Evolutionary conservation across 331 rosid species (phyloP).

Genomic region (Arachis monticola): DNA sequence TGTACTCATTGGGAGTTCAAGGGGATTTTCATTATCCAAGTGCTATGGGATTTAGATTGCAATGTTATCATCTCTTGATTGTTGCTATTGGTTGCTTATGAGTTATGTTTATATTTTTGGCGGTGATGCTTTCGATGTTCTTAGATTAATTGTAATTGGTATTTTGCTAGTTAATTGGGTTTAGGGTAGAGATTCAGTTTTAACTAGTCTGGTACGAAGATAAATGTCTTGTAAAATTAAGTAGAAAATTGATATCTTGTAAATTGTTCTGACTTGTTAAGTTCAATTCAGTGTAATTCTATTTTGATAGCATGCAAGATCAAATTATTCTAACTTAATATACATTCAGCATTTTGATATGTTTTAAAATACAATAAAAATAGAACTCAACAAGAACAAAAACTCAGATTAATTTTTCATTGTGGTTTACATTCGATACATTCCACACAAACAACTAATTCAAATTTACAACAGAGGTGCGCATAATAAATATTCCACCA

Average conservation of each 20-base stretch:
- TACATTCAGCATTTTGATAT: too few relatives aligned
- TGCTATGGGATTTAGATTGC: neutral
- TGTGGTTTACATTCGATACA: conserved; percentile 36
- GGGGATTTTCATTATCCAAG: neutral
- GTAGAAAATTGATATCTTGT: too few relatives aligned
- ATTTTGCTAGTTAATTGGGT: neutral
- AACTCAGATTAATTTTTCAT: conserved; percentile 34
- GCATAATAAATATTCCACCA: conserved; percentile 22
- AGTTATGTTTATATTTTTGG: neutral
- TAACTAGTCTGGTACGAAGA: too few relatives aligned
- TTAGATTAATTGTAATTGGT: neutral
- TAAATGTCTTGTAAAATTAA: too few relatives aligned
- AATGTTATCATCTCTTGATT: neutral
- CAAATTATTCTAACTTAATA: too few relatives aligned
- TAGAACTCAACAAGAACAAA: neutral
- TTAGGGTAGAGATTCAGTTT: neutral
- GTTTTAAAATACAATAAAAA: neutral
- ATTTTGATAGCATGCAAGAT: too few relatives aligned
- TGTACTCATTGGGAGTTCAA: neutral
- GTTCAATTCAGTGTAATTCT: too few relatives aligned
- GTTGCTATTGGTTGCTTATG: neutral
- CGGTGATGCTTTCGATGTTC: neutral
- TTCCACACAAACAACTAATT: conserved; percentile 9
- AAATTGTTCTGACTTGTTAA: too few relatives aligned
- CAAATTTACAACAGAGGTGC: conserved; percentile 40